Percentiles rank a stretch among this genome's conserved stretches.
Conservation (phyloP, 306 rosid species). For the Quercus agrifolia region DNA sequence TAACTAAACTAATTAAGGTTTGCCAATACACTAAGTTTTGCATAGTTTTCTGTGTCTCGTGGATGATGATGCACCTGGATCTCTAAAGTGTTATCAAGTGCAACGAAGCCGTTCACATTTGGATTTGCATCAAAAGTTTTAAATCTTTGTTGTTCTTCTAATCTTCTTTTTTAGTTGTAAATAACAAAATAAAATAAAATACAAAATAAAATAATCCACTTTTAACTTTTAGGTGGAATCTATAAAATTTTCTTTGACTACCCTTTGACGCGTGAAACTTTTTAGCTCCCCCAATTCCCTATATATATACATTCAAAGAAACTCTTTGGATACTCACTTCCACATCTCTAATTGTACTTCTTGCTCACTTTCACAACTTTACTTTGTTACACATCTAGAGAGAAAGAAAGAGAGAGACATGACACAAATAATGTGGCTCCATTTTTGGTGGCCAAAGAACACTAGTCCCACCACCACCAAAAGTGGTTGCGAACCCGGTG, state of each 20-base stretch:
- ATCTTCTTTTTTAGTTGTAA: no score
- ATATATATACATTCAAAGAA: neutral
- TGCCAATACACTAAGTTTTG: neutral
- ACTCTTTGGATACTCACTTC: no score
- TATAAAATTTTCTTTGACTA: no score
- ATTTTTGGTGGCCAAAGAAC: conserved; percentile 1
- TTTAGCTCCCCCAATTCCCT: neutral
- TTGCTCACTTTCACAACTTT: neutral
- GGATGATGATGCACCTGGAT: neutral
- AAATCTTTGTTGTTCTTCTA: no score
- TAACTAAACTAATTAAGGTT: no score
- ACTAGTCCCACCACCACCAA: neutral
- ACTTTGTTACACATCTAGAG: neutral
- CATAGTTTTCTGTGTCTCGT: neutral
- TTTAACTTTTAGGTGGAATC: no score
- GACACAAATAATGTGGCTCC: neutral
- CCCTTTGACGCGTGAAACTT: no score
- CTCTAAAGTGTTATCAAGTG: no score
- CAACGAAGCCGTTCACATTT: neutral
- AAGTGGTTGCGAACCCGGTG: neutral
- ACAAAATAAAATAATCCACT: no score
- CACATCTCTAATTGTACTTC: neutral
- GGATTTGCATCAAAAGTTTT: neutral
- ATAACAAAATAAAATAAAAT: no score
- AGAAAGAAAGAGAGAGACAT: neutral